Percentiles rank a stretch among this genome's conserved stretches.
These are phyloP conservation scores for Skeletonema grethae DNA, from an alignment of 108 stramenopile species.

Conservation along the genomic window DNA sequence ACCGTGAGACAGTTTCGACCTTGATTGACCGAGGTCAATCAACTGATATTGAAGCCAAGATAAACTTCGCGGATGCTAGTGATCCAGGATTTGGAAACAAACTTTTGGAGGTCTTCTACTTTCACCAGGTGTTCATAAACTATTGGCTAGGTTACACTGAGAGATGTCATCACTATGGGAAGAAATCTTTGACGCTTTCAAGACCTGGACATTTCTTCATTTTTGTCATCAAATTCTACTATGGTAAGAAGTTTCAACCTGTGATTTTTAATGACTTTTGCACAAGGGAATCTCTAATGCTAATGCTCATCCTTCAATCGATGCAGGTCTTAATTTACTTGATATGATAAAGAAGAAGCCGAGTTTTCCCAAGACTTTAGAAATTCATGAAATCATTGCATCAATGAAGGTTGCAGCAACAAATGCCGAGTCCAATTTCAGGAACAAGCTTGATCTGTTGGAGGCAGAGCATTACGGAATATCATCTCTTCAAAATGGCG, in stretches of 20 bases:
- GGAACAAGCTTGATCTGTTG: not conserved
- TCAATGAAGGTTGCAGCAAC: not conserved
- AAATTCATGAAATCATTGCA: slow-evolving; percentile 1
- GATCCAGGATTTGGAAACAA: not conserved
- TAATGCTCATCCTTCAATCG: too few species aligned
- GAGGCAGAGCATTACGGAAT: not conserved
- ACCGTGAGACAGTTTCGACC: not conserved
- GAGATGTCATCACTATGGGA: not conserved
- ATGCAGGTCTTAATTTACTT: not conserved
- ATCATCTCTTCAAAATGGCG: too few species aligned
- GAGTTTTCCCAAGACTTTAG: not conserved
- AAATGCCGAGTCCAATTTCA: not conserved
- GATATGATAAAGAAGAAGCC: not conserved
- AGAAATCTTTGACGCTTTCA: not conserved
- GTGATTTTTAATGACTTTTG: too few species aligned
- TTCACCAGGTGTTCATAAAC: not conserved
- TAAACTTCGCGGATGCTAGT: not conserved
- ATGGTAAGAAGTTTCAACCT: not conserved
- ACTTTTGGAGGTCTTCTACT: not conserved
- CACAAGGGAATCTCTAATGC: too few species aligned
- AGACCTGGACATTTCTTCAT: too few species aligned
- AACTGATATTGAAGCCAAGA: not conserved
- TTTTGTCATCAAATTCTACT: not conserved
- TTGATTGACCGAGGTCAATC: not conserved
- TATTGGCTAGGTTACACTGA: slow-evolving; percentile 2